Base-by-base conservation (phyloP, 257 asterid genomes). In the Schizonepeta tenuifolia region DNA sequence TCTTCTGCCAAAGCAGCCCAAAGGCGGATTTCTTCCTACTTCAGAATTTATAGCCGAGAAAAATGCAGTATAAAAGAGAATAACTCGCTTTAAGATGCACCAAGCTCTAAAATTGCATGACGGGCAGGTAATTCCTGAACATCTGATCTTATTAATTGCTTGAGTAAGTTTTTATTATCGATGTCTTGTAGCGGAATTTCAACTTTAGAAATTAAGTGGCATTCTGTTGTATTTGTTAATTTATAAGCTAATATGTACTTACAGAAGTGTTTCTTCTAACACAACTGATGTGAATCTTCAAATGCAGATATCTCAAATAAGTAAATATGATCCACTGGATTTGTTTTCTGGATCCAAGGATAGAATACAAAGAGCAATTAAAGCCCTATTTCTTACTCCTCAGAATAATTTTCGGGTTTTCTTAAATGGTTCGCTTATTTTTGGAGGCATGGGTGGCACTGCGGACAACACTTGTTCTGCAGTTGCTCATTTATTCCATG, bases 371-470 rank as follows among this genome's bases (percentile, higher is more conserved):
- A 86, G 85, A 67, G 96, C 99, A 60, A 80, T 92, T 50, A 77
- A 74, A 55, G 83, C 85, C 78, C 91, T 95, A 31, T 86, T 86
- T 65, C 77, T 69, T 41, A 88, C 95, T 61, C 99, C 99, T 65
- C 99, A 92, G 77, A 95, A 92, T 81, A 95, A 95, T 73, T 90
- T 92, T 74, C 84, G 99, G 81, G 94, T 95, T 63, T 95, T 95
- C 85, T 80, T 95, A 81, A 87, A 92, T 73, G 98, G 99, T 46
- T 76, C 86, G 5, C 89, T 88, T 58, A 77, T 86, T 65, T 87
- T 87, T 79, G 99, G 98, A 28, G 89, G 89, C 73, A 78, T 88
- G 89, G 98, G 87, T 53, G 91, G 90, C 70, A 79, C 70, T 53
- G 85, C 85, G 7, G 86, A 86, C 66, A 65, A 70, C 58, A 81